Percentiles rank a stretch among this genome's conserved stretches.
These are phyloP conservation scores for Bidens hawaiensis DNA, from an alignment of 140 eudicot genomes.

Conservation along the genomic window DNA sequence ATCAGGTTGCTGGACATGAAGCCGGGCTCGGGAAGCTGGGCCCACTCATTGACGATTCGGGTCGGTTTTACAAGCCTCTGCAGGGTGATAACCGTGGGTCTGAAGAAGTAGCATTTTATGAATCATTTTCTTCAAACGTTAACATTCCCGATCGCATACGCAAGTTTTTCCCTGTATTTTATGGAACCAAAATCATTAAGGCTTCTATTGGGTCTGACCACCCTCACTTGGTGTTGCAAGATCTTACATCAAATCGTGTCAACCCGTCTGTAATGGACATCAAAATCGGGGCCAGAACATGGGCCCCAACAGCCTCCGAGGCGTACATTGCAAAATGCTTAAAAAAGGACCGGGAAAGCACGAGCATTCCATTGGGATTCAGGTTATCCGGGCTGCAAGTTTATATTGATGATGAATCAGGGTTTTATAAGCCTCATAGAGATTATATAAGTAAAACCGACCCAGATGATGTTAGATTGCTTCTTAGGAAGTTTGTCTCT, in stretches of 20 bases:
- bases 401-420: slow-evolving; percentile 36
- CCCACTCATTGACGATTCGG: slow-evolving; percentile 77
- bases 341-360: slow-evolving; percentile 56
- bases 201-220: slow-evolving; percentile 75
- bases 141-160: slow-evolving; percentile 47
- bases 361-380: slow-evolving; percentile 65
- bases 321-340: slow-evolving; percentile 65
- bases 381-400: slow-evolving; percentile 70
- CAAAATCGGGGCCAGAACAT: slow-evolving; percentile 85
- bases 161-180: slow-evolving; percentile 60
- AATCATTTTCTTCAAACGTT: slow-evolving; percentile 45
- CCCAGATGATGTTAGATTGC: slow-evolving; percentile 51
- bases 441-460: slow-evolving; percentile 30
- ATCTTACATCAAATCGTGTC: slow-evolving; percentile 36
- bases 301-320: slow-evolving; percentile 67
- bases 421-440: slow-evolving; percentile 68
- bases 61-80: slow-evolving; percentile 89
- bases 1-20: slow-evolving; percentile 93
- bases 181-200: slow-evolving; percentile 68
- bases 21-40: slow-evolving; percentile 68
- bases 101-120: slow-evolving; percentile 64
- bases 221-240: slow-evolving; percentile 77
- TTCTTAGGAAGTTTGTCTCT: slow-evolving; percentile 68
- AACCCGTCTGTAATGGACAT: slow-evolving; percentile 81
- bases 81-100: slow-evolving; percentile 71